These are phyloP conservation scores for Persicaria tinctoria DNA, from an alignment of 148 eudicot species.

Conservation along the genomic window DNA sequence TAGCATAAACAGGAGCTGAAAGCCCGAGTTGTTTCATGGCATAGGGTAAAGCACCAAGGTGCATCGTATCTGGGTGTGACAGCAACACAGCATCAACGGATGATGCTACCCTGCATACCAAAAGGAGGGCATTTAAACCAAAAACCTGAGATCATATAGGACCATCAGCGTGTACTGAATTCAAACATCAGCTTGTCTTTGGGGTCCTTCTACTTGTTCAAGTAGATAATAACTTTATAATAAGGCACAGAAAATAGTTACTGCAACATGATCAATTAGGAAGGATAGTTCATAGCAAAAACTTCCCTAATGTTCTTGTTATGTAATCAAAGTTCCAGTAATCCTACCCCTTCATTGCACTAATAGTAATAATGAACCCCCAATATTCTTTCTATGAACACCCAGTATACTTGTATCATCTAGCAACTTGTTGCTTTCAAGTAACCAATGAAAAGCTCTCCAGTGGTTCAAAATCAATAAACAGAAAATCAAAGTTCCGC, in stretches of 20 bases:
- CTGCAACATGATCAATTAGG: neutral
- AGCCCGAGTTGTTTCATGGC: conserved; percentile 81
- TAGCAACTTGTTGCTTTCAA: neutral
- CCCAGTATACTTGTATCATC: neutral
- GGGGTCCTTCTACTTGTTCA: neutral
- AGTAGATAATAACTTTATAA: neutral
- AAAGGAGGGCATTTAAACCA: neutral
- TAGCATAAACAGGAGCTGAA: conserved; percentile 74
- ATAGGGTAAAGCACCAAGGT: conserved; percentile 91
- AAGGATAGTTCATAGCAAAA: neutral
- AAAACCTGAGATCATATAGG: neutral
- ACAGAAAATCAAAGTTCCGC: neutral
- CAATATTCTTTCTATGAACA: neutral
- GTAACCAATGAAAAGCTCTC: neutral
- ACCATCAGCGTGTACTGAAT: neutral
- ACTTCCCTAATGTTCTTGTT: neutral
- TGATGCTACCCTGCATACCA: conserved; percentile 67
- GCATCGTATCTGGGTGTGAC: conserved; percentile 83
- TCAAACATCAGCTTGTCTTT: neutral
- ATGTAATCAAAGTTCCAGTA: neutral
- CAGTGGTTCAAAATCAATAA: neutral
- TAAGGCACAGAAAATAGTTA: neutral
- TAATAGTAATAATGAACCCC: neutral
- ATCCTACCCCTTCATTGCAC: conserved; percentile 8
- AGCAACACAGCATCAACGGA: conserved; percentile 84